These are phyloP conservation scores for Cladosporium sp. DNA, from an alignment of 2,329 filamentous ascomycete genomes.

Conservation along the genomic window DNA sequence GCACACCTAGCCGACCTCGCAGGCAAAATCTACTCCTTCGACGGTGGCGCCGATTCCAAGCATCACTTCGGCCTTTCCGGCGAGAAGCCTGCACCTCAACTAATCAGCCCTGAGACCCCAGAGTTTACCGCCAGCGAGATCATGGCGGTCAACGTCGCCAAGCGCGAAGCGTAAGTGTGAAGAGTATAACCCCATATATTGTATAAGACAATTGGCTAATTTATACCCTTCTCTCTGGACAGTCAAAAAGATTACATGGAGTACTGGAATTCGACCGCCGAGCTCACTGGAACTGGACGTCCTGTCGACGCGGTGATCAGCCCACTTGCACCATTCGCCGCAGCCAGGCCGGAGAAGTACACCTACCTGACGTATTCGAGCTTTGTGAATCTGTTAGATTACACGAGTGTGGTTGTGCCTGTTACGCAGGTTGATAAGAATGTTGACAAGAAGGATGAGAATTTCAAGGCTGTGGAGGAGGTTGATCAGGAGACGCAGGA, in stretches of 20 bases:
- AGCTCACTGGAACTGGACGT: slow-evolving; percentile 43
- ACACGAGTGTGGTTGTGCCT: slow-evolving; percentile 51
- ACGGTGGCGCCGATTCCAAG: slow-evolving; percentile 51
- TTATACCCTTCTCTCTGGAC: too few relatives aligned
- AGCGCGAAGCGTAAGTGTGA: slow-evolving; percentile 51
- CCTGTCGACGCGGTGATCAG: slow-evolving; percentile 54
- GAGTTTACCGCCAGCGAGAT: slow-evolving; percentile 42
- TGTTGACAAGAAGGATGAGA: slow-evolving; percentile 41
- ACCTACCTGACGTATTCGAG: slow-evolving; percentile 43
- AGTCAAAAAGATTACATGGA: slow-evolving; percentile 60
- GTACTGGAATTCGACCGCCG: slow-evolving; percentile 57
- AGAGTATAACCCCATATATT: too few relatives aligned
- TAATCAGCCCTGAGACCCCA: slow-evolving; percentile 35
- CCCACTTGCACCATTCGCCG: slow-evolving; percentile 49
- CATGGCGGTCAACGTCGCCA: slow-evolving; percentile 48
- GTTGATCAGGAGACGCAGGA: slow-evolving; percentile 38
- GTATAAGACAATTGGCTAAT: too few relatives aligned
- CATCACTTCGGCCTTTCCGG: slow-evolving; percentile 51
- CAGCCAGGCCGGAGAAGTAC: slow-evolving; percentile 46
- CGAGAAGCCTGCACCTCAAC: slow-evolving; percentile 47
- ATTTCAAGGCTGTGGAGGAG: slow-evolving; percentile 35
- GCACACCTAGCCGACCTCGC: slow-evolving; percentile 32
- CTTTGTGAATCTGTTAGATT: slow-evolving; percentile 54
- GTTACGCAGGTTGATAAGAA: slow-evolving; percentile 51
- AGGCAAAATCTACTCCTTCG: slow-evolving; percentile 39